A percentile compares a stretch with the other conserved stretches of the same genome.
phyloP scores from a whole-genome alignment of 2,329 filamentous ascomycete species.

The Gliomastix tumulicola region DNA sequence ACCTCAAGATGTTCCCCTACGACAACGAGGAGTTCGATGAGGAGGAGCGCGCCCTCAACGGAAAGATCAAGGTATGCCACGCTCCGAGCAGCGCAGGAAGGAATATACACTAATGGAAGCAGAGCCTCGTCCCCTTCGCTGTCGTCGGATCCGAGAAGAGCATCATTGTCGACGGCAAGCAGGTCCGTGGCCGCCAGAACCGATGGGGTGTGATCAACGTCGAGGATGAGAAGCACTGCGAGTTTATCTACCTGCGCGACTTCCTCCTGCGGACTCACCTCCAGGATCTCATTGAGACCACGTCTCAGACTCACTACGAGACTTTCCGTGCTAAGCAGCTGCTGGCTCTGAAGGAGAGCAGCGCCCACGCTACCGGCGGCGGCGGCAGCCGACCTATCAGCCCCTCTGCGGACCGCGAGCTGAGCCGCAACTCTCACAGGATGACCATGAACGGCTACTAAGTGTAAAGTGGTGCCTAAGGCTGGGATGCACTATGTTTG shows the following conservation, averaged over 20 bases:
- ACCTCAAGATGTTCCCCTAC: slow-evolving; percentile 99
- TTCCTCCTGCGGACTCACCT: slow-evolving; percentile 98
- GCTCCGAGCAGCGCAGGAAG: neutral
- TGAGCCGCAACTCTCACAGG: slow-evolving; percentile 94
- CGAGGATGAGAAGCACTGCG: slow-evolving; percentile 98
- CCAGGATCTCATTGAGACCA: slow-evolving; percentile 98
- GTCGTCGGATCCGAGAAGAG: slow-evolving; percentile 98
- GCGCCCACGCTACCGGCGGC: slow-evolving; percentile 69
- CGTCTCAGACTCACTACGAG: slow-evolving; percentile 99
- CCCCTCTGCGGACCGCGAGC: slow-evolving; percentile 85
- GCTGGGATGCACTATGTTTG: slow-evolving; percentile 11
- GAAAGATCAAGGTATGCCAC: slow-evolving; percentile 80
- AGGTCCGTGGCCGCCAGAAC: slow-evolving; percentile 96
- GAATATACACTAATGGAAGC: slow-evolving; percentile 17
- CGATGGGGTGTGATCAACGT: slow-evolving; percentile 99
- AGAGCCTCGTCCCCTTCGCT: slow-evolving; percentile 94
- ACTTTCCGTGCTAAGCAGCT: slow-evolving; percentile 99
- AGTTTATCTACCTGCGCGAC: slow-evolving; percentile 97
- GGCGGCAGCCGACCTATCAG: slow-evolving; percentile 89
- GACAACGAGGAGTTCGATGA: slow-evolving; percentile 98
- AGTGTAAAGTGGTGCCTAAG: slow-evolving; percentile 8
- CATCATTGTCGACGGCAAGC: slow-evolving; percentile 94
- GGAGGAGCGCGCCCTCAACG: slow-evolving; percentile 89
- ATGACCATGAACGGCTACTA: slow-evolving; percentile 99
- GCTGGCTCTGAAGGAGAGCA: slow-evolving; percentile 96